Percentiles rank a stretch among this genome's conserved stretches.
phyloP scores from a whole-genome alignment of 1,284 basidiomycete genomes.

The Anthracocystis walkeri region DNA sequence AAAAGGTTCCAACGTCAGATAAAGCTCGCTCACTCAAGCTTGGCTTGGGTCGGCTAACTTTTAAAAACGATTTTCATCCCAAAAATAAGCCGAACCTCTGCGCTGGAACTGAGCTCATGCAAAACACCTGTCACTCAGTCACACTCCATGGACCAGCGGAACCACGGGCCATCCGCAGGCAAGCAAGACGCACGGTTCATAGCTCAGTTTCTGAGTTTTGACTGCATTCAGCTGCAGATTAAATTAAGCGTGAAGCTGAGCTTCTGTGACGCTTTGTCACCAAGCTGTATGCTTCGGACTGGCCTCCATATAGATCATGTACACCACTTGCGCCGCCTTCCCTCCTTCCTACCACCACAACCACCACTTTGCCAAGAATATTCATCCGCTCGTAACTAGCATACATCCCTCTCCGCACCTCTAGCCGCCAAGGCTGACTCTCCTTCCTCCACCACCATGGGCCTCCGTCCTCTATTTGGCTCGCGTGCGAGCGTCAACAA shows the following conservation, averaged over 20 bases:
- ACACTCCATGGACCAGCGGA: too few relatives aligned
- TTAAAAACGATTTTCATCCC: too few relatives aligned
- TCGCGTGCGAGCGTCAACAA: slow-evolving; percentile 34
- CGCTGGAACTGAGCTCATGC: too few relatives aligned
- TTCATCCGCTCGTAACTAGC: background rate
- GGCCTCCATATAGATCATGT: background rate
- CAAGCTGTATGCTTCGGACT: background rate
- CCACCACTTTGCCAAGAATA: background rate
- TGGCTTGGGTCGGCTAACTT: too few relatives aligned
- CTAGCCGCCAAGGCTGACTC: background rate
- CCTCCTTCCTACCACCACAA: background rate
- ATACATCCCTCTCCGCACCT: too few relatives aligned
- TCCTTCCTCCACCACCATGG: slow-evolving; percentile 14
- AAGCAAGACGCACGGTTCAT: too few relatives aligned
- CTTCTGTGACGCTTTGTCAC: background rate
- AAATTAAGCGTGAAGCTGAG: background rate
- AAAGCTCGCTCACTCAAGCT: too few relatives aligned
- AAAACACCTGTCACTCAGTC: too few relatives aligned
- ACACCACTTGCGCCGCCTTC: background rate
- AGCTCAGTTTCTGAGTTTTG: background rate
- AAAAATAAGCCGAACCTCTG: too few relatives aligned
- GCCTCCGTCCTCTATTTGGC: slow-evolving; percentile 43
- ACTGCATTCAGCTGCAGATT: slow-evolving; percentile 2
- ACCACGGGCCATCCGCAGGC: too few relatives aligned
- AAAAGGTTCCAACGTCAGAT: too few relatives aligned